phyloP scores from a whole-genome alignment of 2,329 filamentous ascomycete species.

The Diaporthe helianthi region DNA sequence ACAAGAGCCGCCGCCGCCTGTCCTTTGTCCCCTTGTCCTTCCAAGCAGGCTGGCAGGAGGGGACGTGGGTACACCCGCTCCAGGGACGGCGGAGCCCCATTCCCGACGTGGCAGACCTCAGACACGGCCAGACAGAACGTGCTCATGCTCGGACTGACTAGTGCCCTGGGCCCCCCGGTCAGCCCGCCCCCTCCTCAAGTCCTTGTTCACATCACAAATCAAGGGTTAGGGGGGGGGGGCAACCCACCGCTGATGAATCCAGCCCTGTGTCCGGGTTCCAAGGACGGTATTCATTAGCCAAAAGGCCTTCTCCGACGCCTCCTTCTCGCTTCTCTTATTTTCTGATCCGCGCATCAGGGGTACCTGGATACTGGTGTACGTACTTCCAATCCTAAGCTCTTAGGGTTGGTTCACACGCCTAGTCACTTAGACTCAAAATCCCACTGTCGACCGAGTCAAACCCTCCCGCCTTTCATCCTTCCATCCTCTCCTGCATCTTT shows the following conservation, averaged over 20 bases:
- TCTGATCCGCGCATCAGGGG: slow-evolving; percentile 6
- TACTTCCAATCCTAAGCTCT: slow-evolving; percentile 1
- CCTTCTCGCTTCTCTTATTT: slow-evolving; percentile 1
- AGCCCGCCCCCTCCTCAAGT: slow-evolving; percentile 2
- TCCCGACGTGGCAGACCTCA: neutral
- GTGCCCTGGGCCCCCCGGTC: slow-evolving; percentile 1
- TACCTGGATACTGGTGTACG: slow-evolving; percentile 15
- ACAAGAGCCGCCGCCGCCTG: slow-evolving; percentile 11
- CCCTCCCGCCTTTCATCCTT: neutral
- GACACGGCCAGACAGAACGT: neutral
- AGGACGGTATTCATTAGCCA: neutral
- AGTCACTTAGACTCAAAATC: neutral
- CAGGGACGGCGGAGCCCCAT: neutral
- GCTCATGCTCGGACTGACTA: slow-evolving; percentile 15
- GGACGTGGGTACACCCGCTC: too few species aligned
- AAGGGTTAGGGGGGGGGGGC: slow-evolving; percentile 2
- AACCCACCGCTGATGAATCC: slow-evolving; percentile 10
- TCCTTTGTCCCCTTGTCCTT: neutral
- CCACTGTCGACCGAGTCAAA: slow-evolving; percentile 1
- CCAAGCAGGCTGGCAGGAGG: too few species aligned
- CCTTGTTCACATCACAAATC: slow-evolving; percentile 13
- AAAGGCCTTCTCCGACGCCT: neutral
- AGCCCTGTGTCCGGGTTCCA: slow-evolving; percentile 2
- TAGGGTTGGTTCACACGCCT: neutral
- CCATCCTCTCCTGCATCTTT: neutral